Percentiles rank a stretch among this genome's conserved stretches.
phyloP scores from a whole-genome alignment of 805 yeast genomes.

The Priceomyces castillae region DNA sequence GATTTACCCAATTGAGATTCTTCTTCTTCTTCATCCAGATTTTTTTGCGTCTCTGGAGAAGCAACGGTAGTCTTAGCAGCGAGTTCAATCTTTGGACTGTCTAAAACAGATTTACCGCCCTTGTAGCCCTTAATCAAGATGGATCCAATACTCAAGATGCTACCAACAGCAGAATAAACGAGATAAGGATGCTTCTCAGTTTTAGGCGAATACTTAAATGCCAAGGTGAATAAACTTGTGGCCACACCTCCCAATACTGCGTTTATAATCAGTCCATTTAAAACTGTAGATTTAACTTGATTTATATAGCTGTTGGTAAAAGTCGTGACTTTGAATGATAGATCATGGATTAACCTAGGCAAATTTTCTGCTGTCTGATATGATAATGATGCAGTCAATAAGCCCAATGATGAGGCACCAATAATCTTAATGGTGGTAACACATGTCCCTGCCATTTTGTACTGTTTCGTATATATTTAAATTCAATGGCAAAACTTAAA shows the following conservation, averaged over 20 bases:
- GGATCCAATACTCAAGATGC: slow-evolving; percentile 39
- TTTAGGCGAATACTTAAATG: slow-evolving; percentile 55
- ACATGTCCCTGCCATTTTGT: slow-evolving; percentile 29
- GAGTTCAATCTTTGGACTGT: neutral
- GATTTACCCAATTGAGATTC: slow-evolving; percentile 36
- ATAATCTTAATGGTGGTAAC: slow-evolving; percentile 51
- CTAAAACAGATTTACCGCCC: slow-evolving; percentile 16
- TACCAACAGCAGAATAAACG: slow-evolving; percentile 59
- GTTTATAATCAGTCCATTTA: slow-evolving; percentile 21
- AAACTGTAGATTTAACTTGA: slow-evolving; percentile 19
- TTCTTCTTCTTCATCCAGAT: slow-evolving; percentile 18
- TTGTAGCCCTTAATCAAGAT: slow-evolving; percentile 15
- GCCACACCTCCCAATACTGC: slow-evolving; percentile 46
- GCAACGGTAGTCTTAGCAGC: neutral
- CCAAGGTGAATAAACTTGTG: slow-evolving; percentile 49
- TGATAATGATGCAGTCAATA: slow-evolving; percentile 53
- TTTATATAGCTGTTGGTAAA: slow-evolving; percentile 8
- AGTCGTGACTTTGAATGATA: slow-evolving; percentile 21
- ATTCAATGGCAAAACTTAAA: slow-evolving; percentile 1
- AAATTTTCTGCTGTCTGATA: slow-evolving; percentile 35
- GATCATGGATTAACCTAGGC: slow-evolving; percentile 26
- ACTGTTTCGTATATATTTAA: neutral
- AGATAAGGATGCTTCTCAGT: slow-evolving; percentile 70
- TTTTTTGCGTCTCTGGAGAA: slow-evolving; percentile 1
- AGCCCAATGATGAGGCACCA: slow-evolving; percentile 68